Evolutionary conservation across 208 protist species (phyloP), one percentile per base, ranked within the genome.

Genomic region (Trypanosoma platydactyli): DNA sequence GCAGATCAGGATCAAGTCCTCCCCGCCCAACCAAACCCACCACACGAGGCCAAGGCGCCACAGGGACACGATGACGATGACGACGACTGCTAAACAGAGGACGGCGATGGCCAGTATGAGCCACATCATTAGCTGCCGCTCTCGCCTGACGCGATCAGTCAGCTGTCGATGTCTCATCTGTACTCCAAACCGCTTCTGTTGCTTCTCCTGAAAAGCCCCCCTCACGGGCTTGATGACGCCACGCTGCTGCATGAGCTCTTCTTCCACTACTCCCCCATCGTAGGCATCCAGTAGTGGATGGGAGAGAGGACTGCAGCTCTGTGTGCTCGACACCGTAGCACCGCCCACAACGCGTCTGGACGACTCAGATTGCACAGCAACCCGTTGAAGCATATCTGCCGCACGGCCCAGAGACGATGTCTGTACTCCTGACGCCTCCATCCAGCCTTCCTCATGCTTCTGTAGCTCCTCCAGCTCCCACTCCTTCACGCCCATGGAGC

Each of bases 401-500:
- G 12, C 44, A 12, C 9, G 3, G 33, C 33, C 3, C 33, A 38
- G 33, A 38, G 33, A 38, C 33, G 33, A 38, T 9, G 3, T 38
- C 33, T 38, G 33, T 9, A 9, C 33, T 38, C 33, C 9, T 38
- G 33, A 38, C 33, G 33, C 9, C 33, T 38, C 33, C 33, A 9
- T 38, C 3, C 33, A 38, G 33, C 29, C 25, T 2, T 35, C 27
- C 25, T 56, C 51, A 4, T 6, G 1, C 7, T 13, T 33, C 15
- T 59, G 6, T 13, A 62, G 16, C 41, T 13, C 33, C 25, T 45
- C 56, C 5, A 62, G 25, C 18, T 62, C 56, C 56, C 56, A 50
- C 41, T 62, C 56, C 41, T 50, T 62, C 3, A 62, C 56, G 25
- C 56, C 24, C 41, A 62, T 50, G 30, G 40, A 29, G 2, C 20